A percentile compares a stretch with the other conserved stretches of the same genome.
Evolutionary conservation across 2,329 filamentous ascomycete genomes (phyloP).

Genomic region (Massarina eburnea): DNA sequence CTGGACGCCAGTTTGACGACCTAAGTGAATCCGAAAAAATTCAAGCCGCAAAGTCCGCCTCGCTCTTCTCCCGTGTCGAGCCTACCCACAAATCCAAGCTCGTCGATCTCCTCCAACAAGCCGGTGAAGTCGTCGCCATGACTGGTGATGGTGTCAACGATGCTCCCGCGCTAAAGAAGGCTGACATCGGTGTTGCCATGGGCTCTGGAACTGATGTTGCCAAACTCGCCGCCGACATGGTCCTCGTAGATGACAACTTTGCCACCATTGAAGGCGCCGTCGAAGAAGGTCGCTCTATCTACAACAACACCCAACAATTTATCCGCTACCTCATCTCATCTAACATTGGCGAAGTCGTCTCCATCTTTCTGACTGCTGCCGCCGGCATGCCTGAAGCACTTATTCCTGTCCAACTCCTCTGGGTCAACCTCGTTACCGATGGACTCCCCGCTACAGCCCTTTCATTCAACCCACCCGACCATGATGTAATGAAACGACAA

Average conservation of each 20-base stretch:
- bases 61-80: conserved; percentile 93
- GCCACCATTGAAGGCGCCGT: conserved; percentile 95
- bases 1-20: conserved; percentile 90
- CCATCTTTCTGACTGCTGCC: conserved; percentile 96
- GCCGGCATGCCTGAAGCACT: conserved; percentile 96
- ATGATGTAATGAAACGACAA: conserved; percentile 93
- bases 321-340: conserved; percentile 99
- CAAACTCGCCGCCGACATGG: conserved; percentile 97
- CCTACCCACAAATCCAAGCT: conserved; percentile 96
- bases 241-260: conserved; percentile 97
- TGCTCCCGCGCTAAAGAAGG: conserved; percentile 95
- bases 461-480: conserved; percentile 97
- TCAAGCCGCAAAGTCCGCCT: conserved; percentile 80
- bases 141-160: conserved; percentile 99
- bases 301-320: conserved; percentile 99
- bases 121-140: conserved; percentile 96
- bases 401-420: conserved; percentile 94
- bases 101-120: conserved; percentile 90
- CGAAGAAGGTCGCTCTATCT: conserved; percentile 96
- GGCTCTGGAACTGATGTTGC: conserved; percentile 96
- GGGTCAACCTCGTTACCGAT: conserved; percentile 98
- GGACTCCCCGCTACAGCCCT: conserved; percentile 94
- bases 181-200: conserved; percentile 99
- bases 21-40: conserved; percentile 78
- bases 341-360: conserved; percentile 98